Conservation (phyloP, 371 early-diverging fungal genomes). For the Chytridium lagenaria region DNA sequence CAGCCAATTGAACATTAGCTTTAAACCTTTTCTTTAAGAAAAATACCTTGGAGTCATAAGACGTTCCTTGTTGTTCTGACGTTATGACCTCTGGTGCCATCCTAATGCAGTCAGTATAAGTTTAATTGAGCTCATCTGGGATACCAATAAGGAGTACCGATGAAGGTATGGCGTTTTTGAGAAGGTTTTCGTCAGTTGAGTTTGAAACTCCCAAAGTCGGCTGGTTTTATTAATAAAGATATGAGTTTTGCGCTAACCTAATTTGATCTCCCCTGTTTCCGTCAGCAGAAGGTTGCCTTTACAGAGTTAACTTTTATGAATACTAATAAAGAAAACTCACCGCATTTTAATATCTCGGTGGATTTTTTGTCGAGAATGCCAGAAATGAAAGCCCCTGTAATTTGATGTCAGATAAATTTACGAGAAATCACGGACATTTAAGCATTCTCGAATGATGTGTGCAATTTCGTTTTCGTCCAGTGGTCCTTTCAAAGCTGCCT, state of each 20-base stretch:
- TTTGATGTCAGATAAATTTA: too few relatives aligned
- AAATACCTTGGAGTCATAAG: slow-evolving; percentile 59
- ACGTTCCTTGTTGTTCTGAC: too few relatives aligned
- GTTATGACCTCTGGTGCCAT: slow-evolving; percentile 69
- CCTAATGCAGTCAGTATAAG: too few relatives aligned
- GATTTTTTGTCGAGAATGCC: slow-evolving; percentile 53
- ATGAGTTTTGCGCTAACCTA: too few relatives aligned
- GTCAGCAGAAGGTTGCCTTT: slow-evolving; percentile 62
- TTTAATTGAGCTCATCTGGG: too few relatives aligned
- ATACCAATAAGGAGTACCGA: slow-evolving; percentile 64
- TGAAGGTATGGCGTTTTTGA: slow-evolving; percentile 59
- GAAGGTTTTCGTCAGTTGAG: slow-evolving; percentile 56
- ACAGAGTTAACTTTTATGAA: too few relatives aligned
- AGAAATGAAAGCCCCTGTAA: slow-evolving; percentile 50
- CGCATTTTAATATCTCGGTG: slow-evolving; percentile 62
- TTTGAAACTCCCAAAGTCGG: slow-evolving; percentile 63
- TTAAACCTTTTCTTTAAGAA: background rate
- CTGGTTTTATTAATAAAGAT: too few relatives aligned
- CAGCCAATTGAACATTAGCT: slow-evolving; percentile 38
- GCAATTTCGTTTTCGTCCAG: too few relatives aligned
- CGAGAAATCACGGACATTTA: slow-evolving; percentile 36
- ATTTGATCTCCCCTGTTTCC: slow-evolving; percentile 55
- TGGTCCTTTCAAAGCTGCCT: too few relatives aligned
- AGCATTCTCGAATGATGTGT: slow-evolving; percentile 51
- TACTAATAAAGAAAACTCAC: too few relatives aligned